Conservation (phyloP, 2,329 filamentous ascomycete genomes). For the Didymella keratinophila region DNA sequence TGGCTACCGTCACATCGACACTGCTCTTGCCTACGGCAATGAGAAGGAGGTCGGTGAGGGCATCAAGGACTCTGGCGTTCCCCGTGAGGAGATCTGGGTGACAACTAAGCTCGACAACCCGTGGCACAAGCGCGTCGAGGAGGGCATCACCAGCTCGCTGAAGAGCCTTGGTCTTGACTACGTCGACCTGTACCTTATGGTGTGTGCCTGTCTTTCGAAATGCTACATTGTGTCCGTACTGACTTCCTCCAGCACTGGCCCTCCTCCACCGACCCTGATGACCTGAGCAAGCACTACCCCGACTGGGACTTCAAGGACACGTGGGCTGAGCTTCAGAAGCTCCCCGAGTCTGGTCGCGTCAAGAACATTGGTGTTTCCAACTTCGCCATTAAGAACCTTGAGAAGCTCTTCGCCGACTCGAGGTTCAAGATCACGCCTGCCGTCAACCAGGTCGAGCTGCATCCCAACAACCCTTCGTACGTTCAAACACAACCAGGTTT, state of each 20-base stretch:
- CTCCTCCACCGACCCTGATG: constrained; percentile 66
- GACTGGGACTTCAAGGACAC: constrained; percentile 88
- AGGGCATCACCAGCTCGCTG: constrained; percentile 67
- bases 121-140: constrained; percentile 69
- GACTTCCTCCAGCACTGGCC: constrained; percentile 62
- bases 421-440: constrained; percentile 69
- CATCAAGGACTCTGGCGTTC: constrained; percentile 71
- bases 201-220: constrained; percentile 20
- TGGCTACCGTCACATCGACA: constrained; percentile 80
- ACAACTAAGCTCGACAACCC: constrained; percentile 87
- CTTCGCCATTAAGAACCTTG: constrained; percentile 81
- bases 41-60: constrained; percentile 76
- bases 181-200: constrained; percentile 73
- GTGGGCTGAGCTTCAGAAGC: constrained; percentile 75
- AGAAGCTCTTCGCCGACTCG: constrained; percentile 72
- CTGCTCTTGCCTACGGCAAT: constrained; percentile 80
- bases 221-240: background rate
- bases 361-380: constrained; percentile 87
- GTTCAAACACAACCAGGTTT: background rate
- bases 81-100: constrained; percentile 73
- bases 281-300: constrained; percentile 71
- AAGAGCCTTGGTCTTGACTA: constrained; percentile 71
- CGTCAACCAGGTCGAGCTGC: constrained; percentile 84
- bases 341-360: constrained; percentile 73
- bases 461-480: constrained; percentile 78